Evolutionary conservation across 768 basidiomycete genomes (phyloP), one percentile per base, ranked within the genome.

Genomic region (Cyclocybe cylindracea): DNA sequence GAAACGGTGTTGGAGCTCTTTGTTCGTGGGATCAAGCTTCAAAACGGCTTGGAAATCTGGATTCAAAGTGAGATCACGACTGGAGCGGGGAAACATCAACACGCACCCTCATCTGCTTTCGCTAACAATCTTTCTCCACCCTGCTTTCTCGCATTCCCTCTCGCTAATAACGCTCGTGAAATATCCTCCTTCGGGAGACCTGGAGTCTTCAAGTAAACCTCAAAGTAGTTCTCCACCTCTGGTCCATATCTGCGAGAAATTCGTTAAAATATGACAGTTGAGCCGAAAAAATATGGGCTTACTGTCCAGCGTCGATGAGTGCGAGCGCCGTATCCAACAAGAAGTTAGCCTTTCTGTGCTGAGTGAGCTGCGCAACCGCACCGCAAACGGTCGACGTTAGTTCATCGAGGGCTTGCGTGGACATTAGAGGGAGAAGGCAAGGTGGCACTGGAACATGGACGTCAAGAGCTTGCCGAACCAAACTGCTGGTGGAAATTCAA

Each of bases 141-240:
- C 4, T 68, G 67, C 59, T 80, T 82, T 45, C 85, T 69, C 37
- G 85, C 85, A 59, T 78, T 79, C 4, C 79, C 85, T 36, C 86
- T 68, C 1, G 83, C 83, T 7, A 85, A 59, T 51, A 86, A 65
- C 1, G 85, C 86, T 50, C 69, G 75, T 4, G 78, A 76, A 2
- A 82, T 61, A 53, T 85, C 78, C 40, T 71, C 69, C 43, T 70
- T 74, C 18, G 79, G 66, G 11, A 88, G 64, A 43, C 80, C 77
- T 0, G 85, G 84, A 11, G 84, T 86, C 49, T 76, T 71, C 41
- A 88, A 63, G 60, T 85, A 87, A 13, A 86, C 82, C 11, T 88
- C 85, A 19, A 87, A 60, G 60, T 84, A 86, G 42, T 76, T 79
- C 64, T 86, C 85, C 24, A 86, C 85, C 29, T 84, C 78, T 37